These are phyloP conservation scores for Parastagonospora nodorum DNA, from an alignment of 2,329 filamentous ascomycete genomes.

Conservation along the genomic window DNA sequence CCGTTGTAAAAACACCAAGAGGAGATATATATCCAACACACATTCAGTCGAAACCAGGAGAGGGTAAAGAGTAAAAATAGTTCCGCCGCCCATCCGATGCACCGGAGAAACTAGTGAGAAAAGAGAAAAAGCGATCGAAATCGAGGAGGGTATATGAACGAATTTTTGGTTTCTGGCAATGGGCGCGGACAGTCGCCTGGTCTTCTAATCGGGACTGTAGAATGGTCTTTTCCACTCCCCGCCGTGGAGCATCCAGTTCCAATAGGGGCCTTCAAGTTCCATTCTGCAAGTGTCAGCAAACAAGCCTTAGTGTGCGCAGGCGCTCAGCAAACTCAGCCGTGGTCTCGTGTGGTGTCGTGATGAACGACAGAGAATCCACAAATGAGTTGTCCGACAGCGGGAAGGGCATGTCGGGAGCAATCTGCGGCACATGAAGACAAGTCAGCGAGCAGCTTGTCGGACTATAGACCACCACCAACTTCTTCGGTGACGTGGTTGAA, in stretches of 20 bases:
- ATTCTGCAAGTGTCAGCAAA: constrained; percentile 1
- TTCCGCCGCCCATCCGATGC: constrained; percentile 12
- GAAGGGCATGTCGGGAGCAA: not conserved
- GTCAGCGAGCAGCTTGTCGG: constrained; percentile 1
- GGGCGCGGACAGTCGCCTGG: not conserved
- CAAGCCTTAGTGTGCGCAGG: not conserved
- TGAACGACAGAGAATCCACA: too few relatives aligned
- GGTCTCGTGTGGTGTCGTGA: not conserved
- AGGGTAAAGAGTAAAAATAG: not conserved
- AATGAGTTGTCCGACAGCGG: too few relatives aligned
- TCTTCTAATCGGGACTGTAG: constrained; percentile 1
- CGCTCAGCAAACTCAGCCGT: not conserved
- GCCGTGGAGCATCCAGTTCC: too few relatives aligned
- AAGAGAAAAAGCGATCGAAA: constrained; percentile 18
- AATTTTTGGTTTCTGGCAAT: constrained; percentile 15
- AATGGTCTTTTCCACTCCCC: not conserved
- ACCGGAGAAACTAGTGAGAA: constrained; percentile 12
- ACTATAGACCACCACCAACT: constrained; percentile 12
- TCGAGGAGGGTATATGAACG: constrained; percentile 33
- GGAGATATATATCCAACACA: too few relatives aligned
- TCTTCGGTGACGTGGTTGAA: constrained; percentile 43
- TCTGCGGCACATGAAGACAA: constrained; percentile 1
- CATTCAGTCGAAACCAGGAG: too few relatives aligned
- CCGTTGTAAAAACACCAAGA: not conserved
- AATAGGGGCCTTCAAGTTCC: not conserved